phyloP scores from a whole-genome alignment of 2,329 filamentous ascomycete genomes.

The Monosporascus sp. region DNA sequence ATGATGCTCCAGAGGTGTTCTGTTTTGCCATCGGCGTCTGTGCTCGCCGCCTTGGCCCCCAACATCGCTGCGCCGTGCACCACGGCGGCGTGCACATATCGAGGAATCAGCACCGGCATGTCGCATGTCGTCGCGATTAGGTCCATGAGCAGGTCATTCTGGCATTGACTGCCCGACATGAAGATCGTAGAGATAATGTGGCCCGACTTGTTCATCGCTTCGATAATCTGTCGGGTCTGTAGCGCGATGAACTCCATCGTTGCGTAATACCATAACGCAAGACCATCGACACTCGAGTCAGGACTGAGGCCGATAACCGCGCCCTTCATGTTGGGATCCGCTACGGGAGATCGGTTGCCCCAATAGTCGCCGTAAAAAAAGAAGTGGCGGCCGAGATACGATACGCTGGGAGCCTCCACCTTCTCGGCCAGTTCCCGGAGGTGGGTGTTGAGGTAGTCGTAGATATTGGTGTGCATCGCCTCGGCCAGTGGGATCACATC shows the following conservation, averaged over 20 bases:
- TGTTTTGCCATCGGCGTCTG: constrained; percentile 67
- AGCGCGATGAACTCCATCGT: constrained; percentile 98
- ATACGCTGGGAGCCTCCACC: constrained; percentile 65
- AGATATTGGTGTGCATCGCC: constrained; percentile 81
- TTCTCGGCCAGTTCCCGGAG: constrained; percentile 70
- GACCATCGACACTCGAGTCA: constrained; percentile 79
- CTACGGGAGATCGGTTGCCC: constrained; percentile 91
- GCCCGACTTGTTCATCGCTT: constrained; percentile 85
- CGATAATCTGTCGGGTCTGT: constrained; percentile 92
- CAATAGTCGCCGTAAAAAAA: constrained; percentile 99
- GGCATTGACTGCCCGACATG: constrained; percentile 98
- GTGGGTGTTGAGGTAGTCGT: constrained; percentile 89
- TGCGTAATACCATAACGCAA: constrained; percentile 89
- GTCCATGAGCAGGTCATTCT: constrained; percentile 87
- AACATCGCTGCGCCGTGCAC: constrained; percentile 98
- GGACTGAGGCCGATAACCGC: constrained; percentile 80
- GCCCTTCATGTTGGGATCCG: constrained; percentile 89
- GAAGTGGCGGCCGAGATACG: constrained; percentile 84
- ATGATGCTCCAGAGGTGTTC: constrained; percentile 95
- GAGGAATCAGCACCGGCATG: constrained; percentile 89
- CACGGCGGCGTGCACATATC: constrained; percentile 91
- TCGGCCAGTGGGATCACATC: constrained; percentile 74
- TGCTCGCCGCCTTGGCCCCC: constrained; percentile 91
- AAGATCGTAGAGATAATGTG: constrained; percentile 90
- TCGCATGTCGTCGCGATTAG: constrained; percentile 85